These are phyloP conservation scores for Silybum marianum DNA, from an alignment of 129 eudicot genomes.

Conservation along the genomic window DNA sequence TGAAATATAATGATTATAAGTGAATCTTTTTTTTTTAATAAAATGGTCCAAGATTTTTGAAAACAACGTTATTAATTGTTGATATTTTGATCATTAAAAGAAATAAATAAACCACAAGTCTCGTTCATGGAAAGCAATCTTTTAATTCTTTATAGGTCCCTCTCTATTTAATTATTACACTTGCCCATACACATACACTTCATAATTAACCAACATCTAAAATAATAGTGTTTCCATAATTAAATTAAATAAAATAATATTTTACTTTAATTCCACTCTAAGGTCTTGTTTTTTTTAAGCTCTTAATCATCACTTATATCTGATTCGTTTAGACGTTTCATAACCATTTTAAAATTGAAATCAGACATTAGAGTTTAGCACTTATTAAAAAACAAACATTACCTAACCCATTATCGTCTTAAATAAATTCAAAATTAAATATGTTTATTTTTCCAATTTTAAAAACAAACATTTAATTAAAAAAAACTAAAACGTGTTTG, in stretches of 20 bases:
- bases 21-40: neutral
- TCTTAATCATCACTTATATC: too few species aligned
- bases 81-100: neutral
- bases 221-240: constrained; percentile 24
- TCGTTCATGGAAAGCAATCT: constrained; percentile 32
- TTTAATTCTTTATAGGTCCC: constrained; percentile 27
- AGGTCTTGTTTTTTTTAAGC: too few species aligned
- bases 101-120: constrained; percentile 35
- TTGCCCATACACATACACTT: constrained; percentile 17
- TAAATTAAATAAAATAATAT: neutral
- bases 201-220: neutral
- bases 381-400: too few species aligned
- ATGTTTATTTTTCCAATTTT: neutral
- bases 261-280: neutral
- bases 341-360: too few species aligned
- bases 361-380: too few species aligned
- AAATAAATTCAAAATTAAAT: too few species aligned
- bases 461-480: too few species aligned
- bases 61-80: neutral
- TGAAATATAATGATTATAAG: neutral
- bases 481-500: too few species aligned
- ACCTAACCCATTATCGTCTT: neutral
- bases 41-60: neutral
- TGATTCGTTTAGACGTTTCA: too few species aligned
- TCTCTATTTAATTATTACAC: constrained; percentile 6